phyloP scores from a whole-genome alignment of 129 eudicot genomes.

The Arctium minus region DNA sequence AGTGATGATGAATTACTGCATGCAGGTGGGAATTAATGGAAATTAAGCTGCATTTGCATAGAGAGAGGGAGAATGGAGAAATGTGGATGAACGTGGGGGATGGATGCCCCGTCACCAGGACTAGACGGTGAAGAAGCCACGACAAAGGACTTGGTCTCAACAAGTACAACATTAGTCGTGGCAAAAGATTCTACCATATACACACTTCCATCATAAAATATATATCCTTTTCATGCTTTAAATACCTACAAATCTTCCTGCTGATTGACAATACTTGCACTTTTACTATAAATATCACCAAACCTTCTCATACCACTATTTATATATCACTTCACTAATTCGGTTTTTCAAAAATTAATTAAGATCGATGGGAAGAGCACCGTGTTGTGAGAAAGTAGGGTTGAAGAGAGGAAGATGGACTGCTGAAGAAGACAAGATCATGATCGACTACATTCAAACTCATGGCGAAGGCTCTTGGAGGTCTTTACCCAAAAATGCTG shows the following conservation, averaged over 20 bases:
- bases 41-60: no score
- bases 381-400: constrained; percentile 89
- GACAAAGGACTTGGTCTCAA: constrained; percentile 23
- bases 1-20: no score
- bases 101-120: constrained; percentile 44
- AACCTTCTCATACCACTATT: neutral
- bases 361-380: constrained; percentile 69
- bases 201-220: neutral
- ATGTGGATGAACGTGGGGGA: constrained; percentile 52
- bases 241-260: neutral
- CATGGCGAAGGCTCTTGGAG: constrained; percentile 94
- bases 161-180: constrained; percentile 31
- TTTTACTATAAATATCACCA: neutral
- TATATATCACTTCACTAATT: no score
- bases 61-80: neutral
- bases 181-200: constrained; percentile 33
- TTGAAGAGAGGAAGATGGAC: constrained; percentile 85
- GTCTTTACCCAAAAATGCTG: constrained; percentile 89
- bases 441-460: constrained; percentile 52
- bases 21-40: no score
- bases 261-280: neutral
- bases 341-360: no score
- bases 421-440: constrained; percentile 60
- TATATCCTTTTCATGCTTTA: neutral
- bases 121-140: constrained; percentile 69